Base-by-base conservation (phyloP, 768 basidiomycete species). In the Psilocybe subaeruginosa region DNA sequence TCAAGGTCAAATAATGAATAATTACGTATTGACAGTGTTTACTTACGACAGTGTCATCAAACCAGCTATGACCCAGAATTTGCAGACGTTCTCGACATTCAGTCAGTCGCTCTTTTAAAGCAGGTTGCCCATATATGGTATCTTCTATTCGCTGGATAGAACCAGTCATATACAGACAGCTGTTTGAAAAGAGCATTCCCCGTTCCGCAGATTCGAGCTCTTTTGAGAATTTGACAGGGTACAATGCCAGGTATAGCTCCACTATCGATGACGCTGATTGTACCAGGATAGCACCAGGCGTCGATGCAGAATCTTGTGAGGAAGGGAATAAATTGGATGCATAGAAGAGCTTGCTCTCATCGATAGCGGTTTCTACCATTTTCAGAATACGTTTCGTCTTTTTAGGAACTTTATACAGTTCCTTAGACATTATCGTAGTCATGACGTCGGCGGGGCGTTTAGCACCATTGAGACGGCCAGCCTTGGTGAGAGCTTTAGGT, bases 121-220 rank as follows among this genome's bases (percentile, higher is more conserved):
- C 63, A 17, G 67, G 60, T 33, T 72, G 67, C 12, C 68, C 66
- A 57, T 66, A 68, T n/a, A 71, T 63, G 2, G 66, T 70, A 23
- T 69, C 64, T 49, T 73, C 74, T 19, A 86, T 63, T 30, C 77
- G 77, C 59, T 76, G 78, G 0, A 89, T 70, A 65, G 89, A 83
- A 19, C 75, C 73, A 31, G 79, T 80, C 29, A 96, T 80, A 70
- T 89, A 92, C 19, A 83, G 67, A 65, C 88, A 93, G 63, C 96
- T 90, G 70, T 97, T 97, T 16, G 92, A 87, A 70, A 90, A 90
- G 52, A 85, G 84, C 82, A 97, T 88, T 1, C 82, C 78, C 29
- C 79, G 74, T 17, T 84, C 85, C 8, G 88, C 76, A 0, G 81
- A 76, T 39, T 79, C 70, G 31, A 91, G 72, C 48, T 79, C 76